Base-by-base conservation (phyloP, 352 stramenopile genomes). In the Globisporangium acanthophoron region DNA sequence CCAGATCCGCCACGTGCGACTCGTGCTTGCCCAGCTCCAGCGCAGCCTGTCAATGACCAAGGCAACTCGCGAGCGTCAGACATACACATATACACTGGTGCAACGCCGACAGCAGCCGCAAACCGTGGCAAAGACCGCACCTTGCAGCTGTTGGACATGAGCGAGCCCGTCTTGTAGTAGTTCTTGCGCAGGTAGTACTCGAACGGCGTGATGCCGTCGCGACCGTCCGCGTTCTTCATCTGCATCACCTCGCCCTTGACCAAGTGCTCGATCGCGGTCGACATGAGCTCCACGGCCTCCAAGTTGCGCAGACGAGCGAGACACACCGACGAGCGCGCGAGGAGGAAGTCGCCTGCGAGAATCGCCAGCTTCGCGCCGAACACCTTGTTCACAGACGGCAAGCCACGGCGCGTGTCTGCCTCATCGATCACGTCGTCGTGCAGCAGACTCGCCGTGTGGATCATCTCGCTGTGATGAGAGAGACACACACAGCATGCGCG, bases 201-300 rank as follows among this genome's bases (percentile, higher is more conserved):
- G 37, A 99, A 96, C 16, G 89, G 84, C 43, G 78, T 74, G 54
- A 94, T 90, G 46, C 80, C 71, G 40, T 76, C 68, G 40, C 68
- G 69, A 11, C 70, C 73, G 62, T 90, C 77, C 4, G 75, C 80
- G 59, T 92, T 78, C 69, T 98, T 97, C 77, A 99, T 94, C 77
- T 99, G 97, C 97, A 99, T 99, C 65, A 99, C 98, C 70, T 99
- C 97, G 43, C 97, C 97, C 66, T 98, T 97, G 41, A 99, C 97
- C 33, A 99, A 74, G 74, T 99, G 96, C 74, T 99, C 97, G 65
- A 99, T 99, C 45, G 97, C 93, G 5, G 95, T 98, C 35, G 94
- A 98, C 86, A 99, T 97, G 57, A 98, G 87, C 76, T 99, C 97
- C 16, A 99, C 89, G 12, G 97, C 93, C 61, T 98, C 92, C 1